phyloP scores from a whole-genome alignment of 2,329 filamentous ascomycete genomes.

The Rhynchosporium graminicola region DNA sequence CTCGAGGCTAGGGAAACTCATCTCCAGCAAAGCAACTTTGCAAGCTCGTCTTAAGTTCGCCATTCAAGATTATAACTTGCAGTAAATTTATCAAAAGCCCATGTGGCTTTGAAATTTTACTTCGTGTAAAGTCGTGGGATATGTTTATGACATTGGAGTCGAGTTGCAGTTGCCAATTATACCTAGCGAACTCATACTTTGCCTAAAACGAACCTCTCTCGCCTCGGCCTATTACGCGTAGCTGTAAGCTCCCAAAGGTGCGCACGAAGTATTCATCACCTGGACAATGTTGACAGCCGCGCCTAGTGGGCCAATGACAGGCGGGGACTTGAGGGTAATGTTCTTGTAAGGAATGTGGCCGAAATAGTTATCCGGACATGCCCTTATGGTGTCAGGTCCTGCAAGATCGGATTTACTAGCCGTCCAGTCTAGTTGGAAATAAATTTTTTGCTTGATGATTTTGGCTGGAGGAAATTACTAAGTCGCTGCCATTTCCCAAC shows the following conservation, averaged over 20 bases:
- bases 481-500: slow-evolving; percentile 16
- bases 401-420: slow-evolving; percentile 16
- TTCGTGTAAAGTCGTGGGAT: no score
- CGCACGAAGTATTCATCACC: slow-evolving; percentile 13
- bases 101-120: no score
- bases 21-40: no score
- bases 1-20: no score
- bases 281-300: slow-evolving; percentile 8
- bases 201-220: no score
- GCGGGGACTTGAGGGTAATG: slow-evolving; percentile 7
- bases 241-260: slow-evolving; percentile 8
- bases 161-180: no score
- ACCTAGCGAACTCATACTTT: no score
- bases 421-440: slow-evolving; percentile 5
- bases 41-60: no score
- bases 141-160: no score
- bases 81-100: no score
- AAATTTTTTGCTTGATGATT: no score
- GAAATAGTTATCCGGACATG: slow-evolving; percentile 19
- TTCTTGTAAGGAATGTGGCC: slow-evolving; percentile 20
- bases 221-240: slow-evolving; percentile 6
- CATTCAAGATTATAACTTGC: no score
- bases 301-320: slow-evolving; percentile 12
- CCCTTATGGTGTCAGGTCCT: slow-evolving; percentile 17
- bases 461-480: background rate